These are phyloP conservation scores for Penicillium expansum DNA, from an alignment of 2,329 filamentous ascomycete genomes.

Conservation along the genomic window DNA sequence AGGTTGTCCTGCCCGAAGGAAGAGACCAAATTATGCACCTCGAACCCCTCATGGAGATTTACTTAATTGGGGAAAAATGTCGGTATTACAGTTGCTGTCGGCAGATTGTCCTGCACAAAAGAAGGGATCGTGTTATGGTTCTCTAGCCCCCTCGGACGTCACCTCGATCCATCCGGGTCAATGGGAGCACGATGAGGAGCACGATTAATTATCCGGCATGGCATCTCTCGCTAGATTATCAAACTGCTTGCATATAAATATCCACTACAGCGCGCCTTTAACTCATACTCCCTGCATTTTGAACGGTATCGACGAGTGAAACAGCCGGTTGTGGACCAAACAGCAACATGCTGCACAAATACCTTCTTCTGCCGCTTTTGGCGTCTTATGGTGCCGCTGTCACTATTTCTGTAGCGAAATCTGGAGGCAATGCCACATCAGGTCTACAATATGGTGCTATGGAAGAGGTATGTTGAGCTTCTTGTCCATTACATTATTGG, in stretches of 20 bases:
- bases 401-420: slow-evolving; percentile 29
- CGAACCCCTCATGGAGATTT: neutral
- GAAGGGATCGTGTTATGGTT: neutral
- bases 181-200: neutral
- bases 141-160: neutral
- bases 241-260: slow-evolving; percentile 1
- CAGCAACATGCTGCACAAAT: slow-evolving; percentile 19
- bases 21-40: neutral
- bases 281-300: neutral
- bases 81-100: slow-evolving; percentile 1
- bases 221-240: neutral
- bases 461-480: slow-evolving; percentile 26
- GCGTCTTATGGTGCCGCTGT: slow-evolving; percentile 27
- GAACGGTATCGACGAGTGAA: slow-evolving; percentile 12
- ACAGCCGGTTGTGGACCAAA: neutral
- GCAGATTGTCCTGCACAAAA: neutral
- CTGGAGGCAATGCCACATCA: slow-evolving; percentile 29
- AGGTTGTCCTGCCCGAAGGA: neutral
- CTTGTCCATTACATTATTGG: neutral
- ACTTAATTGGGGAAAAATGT: slow-evolving; percentile 2
- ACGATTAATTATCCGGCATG: neutral
- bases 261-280: neutral
- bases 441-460: slow-evolving; percentile 32
- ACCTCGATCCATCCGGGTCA: neutral
- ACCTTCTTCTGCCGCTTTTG: slow-evolving; percentile 26